Base-by-base conservation (phyloP, 495 filamentous ascomycete species). In the Penicillium simplicissimum region DNA sequence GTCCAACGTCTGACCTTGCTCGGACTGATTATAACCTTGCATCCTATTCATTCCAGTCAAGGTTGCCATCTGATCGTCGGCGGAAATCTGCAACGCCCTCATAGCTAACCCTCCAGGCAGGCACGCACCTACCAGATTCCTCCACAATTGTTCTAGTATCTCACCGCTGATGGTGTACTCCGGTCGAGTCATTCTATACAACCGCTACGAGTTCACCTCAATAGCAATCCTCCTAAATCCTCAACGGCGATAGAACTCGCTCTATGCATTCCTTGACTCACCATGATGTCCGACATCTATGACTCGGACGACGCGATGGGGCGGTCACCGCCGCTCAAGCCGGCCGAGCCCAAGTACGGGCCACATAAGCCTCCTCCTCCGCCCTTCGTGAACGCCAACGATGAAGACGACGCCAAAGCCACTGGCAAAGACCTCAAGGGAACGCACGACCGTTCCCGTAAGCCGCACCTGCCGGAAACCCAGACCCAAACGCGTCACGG, bases 301-400 rank as follows among this genome's bases (percentile, higher is more conserved):
- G 79, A 82, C 67, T 70, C 74, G 61, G 76, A 82, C 62, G 78
- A 82, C 61, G 75, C 63, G 60, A 69, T 64, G 59, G 67, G 74
- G 57, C 67, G 65, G 58, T 76, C 74, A 17, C 76, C 76, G 37
- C 67, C 64, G 34, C 63, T 70, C 47, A 52, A 66, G 60, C n/a
- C 60, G 17, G 52, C 56, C 9, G 60, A 66, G 35, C 49, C 60
- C 52, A 67, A 70, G 54, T 70, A 72, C 68, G 58, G 34, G n/a
- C 57, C 55, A 31, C 69, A 68, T 36, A 58, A 68, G 10, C 57
- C 62, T n/a, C 62, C 57, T 23, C 73, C 77, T 1, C 76, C 77
- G 8, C 37, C 37, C 13, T 78, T 77, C 55, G 58, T 58, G 25
- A 23, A 35, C 15, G 17, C 23, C 3, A 49, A 59, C 23, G 60